Conservation (phyloP, 148 eudicot species). For the Spergularia marina region DNA sequence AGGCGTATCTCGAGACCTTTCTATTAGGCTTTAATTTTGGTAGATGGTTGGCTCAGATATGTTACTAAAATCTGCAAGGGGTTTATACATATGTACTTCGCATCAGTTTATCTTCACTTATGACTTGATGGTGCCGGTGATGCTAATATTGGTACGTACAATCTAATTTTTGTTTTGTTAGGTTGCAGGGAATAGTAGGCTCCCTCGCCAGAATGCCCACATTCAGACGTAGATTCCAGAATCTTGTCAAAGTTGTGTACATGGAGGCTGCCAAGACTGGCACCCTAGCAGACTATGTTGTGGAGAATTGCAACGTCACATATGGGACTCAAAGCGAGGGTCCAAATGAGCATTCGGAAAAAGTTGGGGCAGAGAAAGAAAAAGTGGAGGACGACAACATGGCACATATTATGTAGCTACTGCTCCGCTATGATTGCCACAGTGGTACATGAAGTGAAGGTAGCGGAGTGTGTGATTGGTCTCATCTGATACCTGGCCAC, state of each 20-base stretch:
- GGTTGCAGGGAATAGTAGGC: slow-evolving; percentile 79
- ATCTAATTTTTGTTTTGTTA: slow-evolving; percentile 10
- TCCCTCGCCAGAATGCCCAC: slow-evolving; percentile 83
- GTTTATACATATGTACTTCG: too few species aligned
- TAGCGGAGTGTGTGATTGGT: too few species aligned
- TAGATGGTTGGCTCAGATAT: too few species aligned
- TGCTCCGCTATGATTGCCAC: neutral
- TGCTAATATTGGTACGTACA: too few species aligned
- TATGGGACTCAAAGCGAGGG: neutral
- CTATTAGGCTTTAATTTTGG: too few species aligned
- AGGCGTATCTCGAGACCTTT: too few species aligned
- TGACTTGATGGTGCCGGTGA: too few species aligned
- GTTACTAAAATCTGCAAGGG: neutral
- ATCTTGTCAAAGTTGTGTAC: slow-evolving; percentile 66
- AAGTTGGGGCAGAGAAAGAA: neutral
- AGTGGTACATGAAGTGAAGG: too few species aligned
- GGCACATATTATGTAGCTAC: slow-evolving; percentile 16
- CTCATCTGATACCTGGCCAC: too few species aligned
- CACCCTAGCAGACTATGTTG: slow-evolving; percentile 31
- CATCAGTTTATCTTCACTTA: too few species aligned
- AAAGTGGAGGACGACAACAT: neutral
- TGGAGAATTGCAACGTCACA: slow-evolving; percentile 14
- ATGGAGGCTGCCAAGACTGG: slow-evolving; percentile 60
- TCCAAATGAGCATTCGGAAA: neutral
- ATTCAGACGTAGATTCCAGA: slow-evolving; percentile 67